phyloP scores from a whole-genome alignment of 306 rosid species.

The Oxytropis ochrocephala region DNA sequence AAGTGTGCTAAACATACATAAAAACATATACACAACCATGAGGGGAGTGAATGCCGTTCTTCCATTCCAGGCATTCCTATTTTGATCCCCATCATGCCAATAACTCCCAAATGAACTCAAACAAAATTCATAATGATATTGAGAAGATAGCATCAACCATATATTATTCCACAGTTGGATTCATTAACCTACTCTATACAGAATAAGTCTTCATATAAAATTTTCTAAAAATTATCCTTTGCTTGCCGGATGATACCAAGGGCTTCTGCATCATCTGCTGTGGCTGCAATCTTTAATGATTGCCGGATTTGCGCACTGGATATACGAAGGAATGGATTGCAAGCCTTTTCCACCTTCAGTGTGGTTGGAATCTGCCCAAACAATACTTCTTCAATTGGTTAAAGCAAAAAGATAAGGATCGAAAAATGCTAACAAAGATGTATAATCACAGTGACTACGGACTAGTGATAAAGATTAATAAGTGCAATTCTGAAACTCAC shows the following conservation, averaged over 20 bases:
- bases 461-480: not conserved
- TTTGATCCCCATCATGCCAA: not conserved
- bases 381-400: not conserved
- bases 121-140: constrained; percentile 6
- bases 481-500: constrained; percentile 33
- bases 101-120: constrained; percentile 4
- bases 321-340: constrained; percentile 85
- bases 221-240: constrained; percentile 60
- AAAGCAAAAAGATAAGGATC: not conserved
- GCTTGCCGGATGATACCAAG: constrained; percentile 66
- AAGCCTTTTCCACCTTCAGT: constrained; percentile 62
- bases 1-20: not conserved
- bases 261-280: constrained; percentile 70
- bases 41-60: not conserved
- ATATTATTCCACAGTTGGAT: constrained; percentile 7
- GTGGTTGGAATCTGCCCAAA: constrained; percentile 62
- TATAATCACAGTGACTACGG: not conserved
- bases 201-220: not conserved
- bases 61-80: not conserved
- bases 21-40: not conserved
- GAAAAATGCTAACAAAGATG: not conserved
- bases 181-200: constrained; percentile 30
- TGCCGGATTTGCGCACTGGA: constrained; percentile 54
- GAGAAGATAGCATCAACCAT: constrained; percentile 1
- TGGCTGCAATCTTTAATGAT: constrained; percentile 39